Conservation (phyloP, 768 basidiomycete genomes). For the Boletus insuetus region DNA sequence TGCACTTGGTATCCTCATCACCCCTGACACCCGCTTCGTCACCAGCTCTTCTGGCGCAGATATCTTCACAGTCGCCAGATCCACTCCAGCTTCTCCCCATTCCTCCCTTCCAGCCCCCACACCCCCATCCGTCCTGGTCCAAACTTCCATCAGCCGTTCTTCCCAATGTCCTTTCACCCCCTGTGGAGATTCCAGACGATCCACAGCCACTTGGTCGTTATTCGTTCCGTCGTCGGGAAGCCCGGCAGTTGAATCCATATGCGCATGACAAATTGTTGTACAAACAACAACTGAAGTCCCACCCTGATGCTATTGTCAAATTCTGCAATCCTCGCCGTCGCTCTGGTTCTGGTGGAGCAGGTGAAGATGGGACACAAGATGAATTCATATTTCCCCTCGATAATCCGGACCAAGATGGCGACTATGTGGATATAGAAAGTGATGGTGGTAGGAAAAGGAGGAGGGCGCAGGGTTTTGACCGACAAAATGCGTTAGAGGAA, state of each 20-base stretch:
- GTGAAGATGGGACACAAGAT: slow-evolving; percentile 31
- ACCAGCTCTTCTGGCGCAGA: slow-evolving; percentile 3
- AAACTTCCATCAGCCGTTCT: background rate
- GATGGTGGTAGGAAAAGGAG: slow-evolving; percentile 12
- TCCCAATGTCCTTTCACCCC: slow-evolving; percentile 1
- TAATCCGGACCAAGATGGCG: slow-evolving; percentile 24
- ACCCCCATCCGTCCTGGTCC: background rate
- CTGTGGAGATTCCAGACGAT: slow-evolving; percentile 15
- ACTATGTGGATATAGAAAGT: slow-evolving; percentile 22
- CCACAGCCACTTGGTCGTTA: slow-evolving; percentile 38
- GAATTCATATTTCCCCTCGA: slow-evolving; percentile 27
- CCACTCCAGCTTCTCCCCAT: slow-evolving; percentile 18
- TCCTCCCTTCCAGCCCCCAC: background rate
- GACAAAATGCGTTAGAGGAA: background rate
- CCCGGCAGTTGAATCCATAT: slow-evolving; percentile 62
- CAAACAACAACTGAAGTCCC: slow-evolving; percentile 45
- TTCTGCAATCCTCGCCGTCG: slow-evolving; percentile 36
- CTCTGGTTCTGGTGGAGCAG: slow-evolving; percentile 24
- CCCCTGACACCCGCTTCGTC: slow-evolving; percentile 25
- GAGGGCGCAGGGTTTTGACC: slow-evolving; percentile 1
- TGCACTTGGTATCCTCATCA: slow-evolving; percentile 4
- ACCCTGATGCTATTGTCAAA: slow-evolving; percentile 70
- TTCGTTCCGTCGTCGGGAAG: slow-evolving; percentile 51
- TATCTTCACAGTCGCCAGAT: slow-evolving; percentile 20
- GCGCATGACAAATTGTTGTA: slow-evolving; percentile 53